Percentiles rank a stretch among this genome's conserved stretches.
These are phyloP conservation scores for Microdochium nivale DNA, from an alignment of 2,329 filamentous ascomycete species.

Conservation along the genomic window DNA sequence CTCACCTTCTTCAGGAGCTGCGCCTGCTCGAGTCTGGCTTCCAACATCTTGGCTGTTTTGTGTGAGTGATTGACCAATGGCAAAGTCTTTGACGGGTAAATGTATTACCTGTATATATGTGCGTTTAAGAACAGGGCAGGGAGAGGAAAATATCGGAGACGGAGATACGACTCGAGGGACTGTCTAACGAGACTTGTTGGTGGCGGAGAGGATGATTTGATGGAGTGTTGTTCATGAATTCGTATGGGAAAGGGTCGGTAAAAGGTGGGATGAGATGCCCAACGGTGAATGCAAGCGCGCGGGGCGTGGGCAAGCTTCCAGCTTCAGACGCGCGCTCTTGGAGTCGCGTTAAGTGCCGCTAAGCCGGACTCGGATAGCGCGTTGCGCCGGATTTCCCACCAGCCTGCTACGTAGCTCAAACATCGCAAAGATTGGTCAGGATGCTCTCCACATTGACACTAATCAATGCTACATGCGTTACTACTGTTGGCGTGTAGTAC, in stretches of 20 bases:
- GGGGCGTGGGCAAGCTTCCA: no score
- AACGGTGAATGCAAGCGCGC: no score
- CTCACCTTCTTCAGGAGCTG: conserved; percentile 86
- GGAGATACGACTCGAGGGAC: neutral
- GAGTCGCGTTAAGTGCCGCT: no score
- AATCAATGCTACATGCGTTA: no score
- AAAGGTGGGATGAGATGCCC: conserved; percentile 4
- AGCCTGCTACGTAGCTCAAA: no score
- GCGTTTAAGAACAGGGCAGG: neutral
- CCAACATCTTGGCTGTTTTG: conserved; percentile 59
- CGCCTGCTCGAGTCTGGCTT: conserved; percentile 95
- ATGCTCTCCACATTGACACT: no score
- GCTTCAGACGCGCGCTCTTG: neutral
- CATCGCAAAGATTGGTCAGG: no score
- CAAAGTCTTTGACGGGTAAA: neutral
- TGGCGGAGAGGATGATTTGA: no score
- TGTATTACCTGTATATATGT: neutral
- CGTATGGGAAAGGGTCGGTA: neutral
- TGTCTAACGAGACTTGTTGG: no score
- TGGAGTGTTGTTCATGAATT: neutral
- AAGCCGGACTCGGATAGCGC: no score
- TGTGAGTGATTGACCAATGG: neutral
- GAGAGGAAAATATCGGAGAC: neutral
- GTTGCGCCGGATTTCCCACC: no score
- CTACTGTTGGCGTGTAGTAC: no score